These are phyloP conservation scores for Penicillium olsonii DNA, from an alignment of 2,329 filamentous ascomycete genomes.

Conservation along the genomic window DNA sequence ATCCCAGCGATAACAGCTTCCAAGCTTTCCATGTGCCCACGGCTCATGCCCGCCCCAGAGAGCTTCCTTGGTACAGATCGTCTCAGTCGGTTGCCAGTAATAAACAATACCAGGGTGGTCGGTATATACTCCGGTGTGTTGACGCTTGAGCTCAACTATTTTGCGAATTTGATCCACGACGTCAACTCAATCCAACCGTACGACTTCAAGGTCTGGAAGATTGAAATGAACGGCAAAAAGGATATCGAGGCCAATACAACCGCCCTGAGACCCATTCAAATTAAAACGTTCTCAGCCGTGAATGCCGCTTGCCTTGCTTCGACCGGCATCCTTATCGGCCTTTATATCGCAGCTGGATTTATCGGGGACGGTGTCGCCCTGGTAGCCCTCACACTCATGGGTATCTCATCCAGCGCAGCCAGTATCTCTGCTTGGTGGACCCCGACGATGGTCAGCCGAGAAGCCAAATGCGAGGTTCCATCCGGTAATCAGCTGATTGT, in stretches of 20 bases:
- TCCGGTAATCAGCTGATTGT: neutral
- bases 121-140: neutral
- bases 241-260: too few species aligned
- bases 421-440: neutral
- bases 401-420: neutral
- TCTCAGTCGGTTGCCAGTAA: neutral
- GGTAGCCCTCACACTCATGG: neutral
- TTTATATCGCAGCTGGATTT: neutral
- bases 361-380: neutral
- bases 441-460: neutral
- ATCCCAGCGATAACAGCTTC: neutral
- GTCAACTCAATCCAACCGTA: neutral
- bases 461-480: neutral
- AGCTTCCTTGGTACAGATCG: neutral
- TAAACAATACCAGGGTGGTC: neutral
- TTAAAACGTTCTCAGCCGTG: neutral
- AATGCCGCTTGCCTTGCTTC: neutral
- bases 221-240: neutral
- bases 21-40: neutral
- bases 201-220: neutral
- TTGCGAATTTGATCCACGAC: neutral
- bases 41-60: neutral
- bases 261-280: neutral
- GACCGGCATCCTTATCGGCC: neutral
- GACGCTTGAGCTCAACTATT: neutral